Percentiles rank a stretch among this genome's conserved stretches.
Conservation (phyloP, 2,329 filamentous ascomycete genomes). For the Zymoseptoria passerinii region DNA sequence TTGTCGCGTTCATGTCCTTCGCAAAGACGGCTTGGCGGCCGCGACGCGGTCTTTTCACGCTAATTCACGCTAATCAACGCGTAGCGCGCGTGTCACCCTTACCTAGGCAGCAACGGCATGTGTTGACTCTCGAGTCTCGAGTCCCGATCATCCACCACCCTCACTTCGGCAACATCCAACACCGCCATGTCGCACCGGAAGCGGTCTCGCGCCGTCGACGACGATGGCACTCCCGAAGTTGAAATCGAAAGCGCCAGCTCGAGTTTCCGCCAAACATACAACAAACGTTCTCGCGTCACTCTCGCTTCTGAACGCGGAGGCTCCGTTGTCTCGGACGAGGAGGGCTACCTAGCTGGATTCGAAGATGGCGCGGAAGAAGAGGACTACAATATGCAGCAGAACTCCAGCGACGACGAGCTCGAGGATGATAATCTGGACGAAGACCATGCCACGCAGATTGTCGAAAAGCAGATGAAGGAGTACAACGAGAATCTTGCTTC, state of each 20-base stretch:
- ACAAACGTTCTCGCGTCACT: conserved; percentile 25
- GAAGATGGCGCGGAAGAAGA: conserved; percentile 10
- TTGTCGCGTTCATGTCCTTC: neutral
- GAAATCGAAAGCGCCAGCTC: conserved; percentile 25
- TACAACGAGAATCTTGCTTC: conserved; percentile 59
- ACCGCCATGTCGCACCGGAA: conserved; percentile 18
- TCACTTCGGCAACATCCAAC: neutral
- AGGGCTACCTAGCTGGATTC: conserved; percentile 7
- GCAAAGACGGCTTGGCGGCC: no score
- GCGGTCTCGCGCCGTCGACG: conserved; percentile 14
- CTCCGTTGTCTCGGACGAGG: conserved; percentile 25
- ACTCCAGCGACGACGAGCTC: conserved; percentile 17
- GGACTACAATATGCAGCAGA: conserved; percentile 14
- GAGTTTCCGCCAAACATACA: conserved; percentile 21
- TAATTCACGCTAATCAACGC: neutral
- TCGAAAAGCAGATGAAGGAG: conserved; percentile 22
- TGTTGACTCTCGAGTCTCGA: neutral
- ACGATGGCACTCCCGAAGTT: conserved; percentile 16
- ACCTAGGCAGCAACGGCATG: neutral
- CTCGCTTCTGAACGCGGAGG: conserved; percentile 23
- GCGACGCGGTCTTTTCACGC: neutral
- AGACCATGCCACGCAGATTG: conserved; percentile 24
- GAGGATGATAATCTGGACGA: conserved; percentile 25
- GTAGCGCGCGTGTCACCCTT: neutral
- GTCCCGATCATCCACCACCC: neutral